Evolutionary conservation across 495 filamentous ascomycete genomes (phyloP).

Genomic region (Penicillium robsamsonii): DNA sequence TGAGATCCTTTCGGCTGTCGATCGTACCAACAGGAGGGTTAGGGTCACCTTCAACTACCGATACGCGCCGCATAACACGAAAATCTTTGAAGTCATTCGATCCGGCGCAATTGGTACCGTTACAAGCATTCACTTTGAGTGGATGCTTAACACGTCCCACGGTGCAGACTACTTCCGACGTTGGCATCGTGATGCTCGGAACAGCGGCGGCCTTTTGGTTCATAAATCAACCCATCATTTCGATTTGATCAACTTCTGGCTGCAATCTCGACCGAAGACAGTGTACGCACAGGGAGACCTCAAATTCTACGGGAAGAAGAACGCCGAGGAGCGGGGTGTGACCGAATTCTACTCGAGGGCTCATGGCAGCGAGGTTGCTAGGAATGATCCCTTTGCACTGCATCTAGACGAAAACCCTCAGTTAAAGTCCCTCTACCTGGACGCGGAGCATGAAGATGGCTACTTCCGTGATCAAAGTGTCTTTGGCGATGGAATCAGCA

Average conservation of each 20-base stretch:
- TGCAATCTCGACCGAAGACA: constrained; percentile 24
- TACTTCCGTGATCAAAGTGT: constrained; percentile 59
- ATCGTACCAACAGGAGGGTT: constrained; percentile 24
- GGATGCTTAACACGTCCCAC: constrained; percentile 58
- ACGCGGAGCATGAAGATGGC: constrained; percentile 58
- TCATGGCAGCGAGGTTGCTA: constrained; percentile 26
- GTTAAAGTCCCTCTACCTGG: constrained; percentile 54
- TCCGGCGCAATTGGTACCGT: constrained; percentile 52
- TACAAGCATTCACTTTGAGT: constrained; percentile 58
- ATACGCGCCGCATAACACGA: constrained; percentile 38
- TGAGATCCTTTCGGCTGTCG: constrained; percentile 38
- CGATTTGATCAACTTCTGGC: constrained; percentile 38
- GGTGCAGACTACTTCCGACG: constrained; percentile 61
- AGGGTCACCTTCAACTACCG: constrained; percentile 38
- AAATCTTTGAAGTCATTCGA: constrained; percentile 40
- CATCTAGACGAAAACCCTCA: constrained; percentile 48
- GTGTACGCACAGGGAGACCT: constrained; percentile 36
- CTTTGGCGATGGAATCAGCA: constrained; percentile 58
- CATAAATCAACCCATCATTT: constrained; percentile 40
- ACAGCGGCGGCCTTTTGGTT: constrained; percentile 51
- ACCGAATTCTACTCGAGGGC: constrained; percentile 33
- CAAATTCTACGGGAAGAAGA: constrained; percentile 36
- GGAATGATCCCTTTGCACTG: constrained; percentile 46
- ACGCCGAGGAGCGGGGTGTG: constrained; percentile 33
- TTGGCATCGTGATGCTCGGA: constrained; percentile 59